Evolutionary conservation across 2,329 filamentous ascomycete species (phyloP).

Genomic region (Juglanconis juglandina): DNA sequence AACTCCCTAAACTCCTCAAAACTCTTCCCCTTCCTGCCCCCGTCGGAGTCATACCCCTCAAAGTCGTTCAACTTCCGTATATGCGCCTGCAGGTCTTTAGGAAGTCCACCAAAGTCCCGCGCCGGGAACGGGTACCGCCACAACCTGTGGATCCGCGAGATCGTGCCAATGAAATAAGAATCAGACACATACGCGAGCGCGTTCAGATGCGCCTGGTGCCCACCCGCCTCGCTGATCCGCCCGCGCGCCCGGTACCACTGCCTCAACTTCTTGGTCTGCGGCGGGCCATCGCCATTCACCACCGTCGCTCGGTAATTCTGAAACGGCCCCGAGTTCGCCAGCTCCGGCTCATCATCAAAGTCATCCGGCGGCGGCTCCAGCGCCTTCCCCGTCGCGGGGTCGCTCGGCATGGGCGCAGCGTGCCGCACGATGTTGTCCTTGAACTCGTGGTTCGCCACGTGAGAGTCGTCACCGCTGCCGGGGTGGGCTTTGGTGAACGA

Average conservation of each 20-base stretch:
- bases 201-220: conserved; percentile 75
- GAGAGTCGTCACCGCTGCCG: conserved; percentile 19
- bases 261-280: conserved; percentile 60
- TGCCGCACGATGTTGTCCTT: conserved; percentile 56
- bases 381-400: conserved; percentile 25
- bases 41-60: conserved; percentile 30
- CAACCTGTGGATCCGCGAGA: conserved; percentile 74
- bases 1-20: conserved; percentile 44
- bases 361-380: conserved; percentile 34
- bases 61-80: conserved; percentile 38
- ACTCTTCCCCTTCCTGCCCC: conserved; percentile 25
- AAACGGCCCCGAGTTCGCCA: conserved; percentile 49
- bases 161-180: conserved; percentile 88
- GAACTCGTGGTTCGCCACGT: conserved; percentile 14
- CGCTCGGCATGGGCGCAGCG: conserved; percentile 55
- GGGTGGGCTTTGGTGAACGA: conserved; percentile 72
- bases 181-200: conserved; percentile 93
- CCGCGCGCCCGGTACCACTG: conserved; percentile 76
- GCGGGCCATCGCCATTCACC: conserved; percentile 36
- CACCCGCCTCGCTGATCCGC: conserved; percentile 67
- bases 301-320: conserved; percentile 43
- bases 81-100: conserved; percentile 37
- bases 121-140: conserved; percentile 65
- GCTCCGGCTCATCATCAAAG: conserved; percentile 45
- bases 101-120: conserved; percentile 50